Conservation (phyloP, 2,329 filamentous ascomycete species). For the Coleophoma crateriformis region DNA sequence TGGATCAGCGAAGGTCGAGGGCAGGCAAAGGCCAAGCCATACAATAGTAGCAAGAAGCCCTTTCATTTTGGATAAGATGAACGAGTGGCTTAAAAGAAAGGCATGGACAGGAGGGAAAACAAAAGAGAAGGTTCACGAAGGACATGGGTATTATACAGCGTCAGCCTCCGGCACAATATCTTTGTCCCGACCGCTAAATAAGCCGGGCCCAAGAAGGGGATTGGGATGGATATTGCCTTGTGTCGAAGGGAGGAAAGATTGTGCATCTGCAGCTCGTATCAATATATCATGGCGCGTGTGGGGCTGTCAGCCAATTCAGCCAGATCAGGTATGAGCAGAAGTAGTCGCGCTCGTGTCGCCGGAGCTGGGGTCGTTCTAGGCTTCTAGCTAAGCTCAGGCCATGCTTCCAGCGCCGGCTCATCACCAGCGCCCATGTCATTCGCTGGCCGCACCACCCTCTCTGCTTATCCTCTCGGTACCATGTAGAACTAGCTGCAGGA, state of each 20-base stretch:
- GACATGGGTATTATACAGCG: not conserved
- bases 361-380: too few relatives aligned
- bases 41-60: not conserved
- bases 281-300: not conserved
- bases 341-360: not conserved
- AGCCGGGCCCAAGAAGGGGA: not conserved
- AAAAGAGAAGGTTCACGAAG: too few relatives aligned
- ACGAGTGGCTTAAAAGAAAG: not conserved
- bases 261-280: constrained; percentile 1
- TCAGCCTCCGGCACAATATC: not conserved
- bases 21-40: not conserved
- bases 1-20: constrained; percentile 34
- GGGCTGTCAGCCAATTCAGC: not conserved
- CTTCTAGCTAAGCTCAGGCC: too few relatives aligned
- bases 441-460: too few relatives aligned
- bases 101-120: not conserved
- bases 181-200: not conserved
- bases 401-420: too few relatives aligned
- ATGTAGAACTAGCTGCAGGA: too few relatives aligned
- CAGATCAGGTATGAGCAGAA: not conserved
- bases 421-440: too few relatives aligned
- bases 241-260: not conserved
- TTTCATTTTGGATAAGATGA: not conserved
- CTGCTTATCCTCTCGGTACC: too few relatives aligned
- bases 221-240: not conserved